Evolutionary conservation across 192 early-diverging fungal species (phyloP), one percentile per base, ranked within the genome.

Genomic region (Haplosporangium gracile): DNA sequence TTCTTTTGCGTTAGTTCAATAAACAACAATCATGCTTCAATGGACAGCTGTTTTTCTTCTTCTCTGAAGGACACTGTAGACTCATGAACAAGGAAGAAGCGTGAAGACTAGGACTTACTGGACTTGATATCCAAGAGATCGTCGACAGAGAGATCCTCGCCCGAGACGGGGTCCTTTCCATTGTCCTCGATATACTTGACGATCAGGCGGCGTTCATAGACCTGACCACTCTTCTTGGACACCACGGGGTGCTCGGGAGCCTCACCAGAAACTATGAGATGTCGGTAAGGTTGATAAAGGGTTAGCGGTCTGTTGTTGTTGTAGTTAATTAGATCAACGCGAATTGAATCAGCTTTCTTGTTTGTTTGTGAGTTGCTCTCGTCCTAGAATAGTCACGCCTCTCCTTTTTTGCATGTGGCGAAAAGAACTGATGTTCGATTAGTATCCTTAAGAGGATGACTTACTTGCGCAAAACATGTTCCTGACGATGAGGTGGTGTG

Each of bases 171-270:
- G 87, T 97, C 96, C 71, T 91, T 92, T 49, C 95, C 95, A 85
- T 94, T 90, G 72, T 98, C 96, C 39, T 90, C 92, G 51, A 99
- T 91, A 80, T 98, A 94, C 86, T 98, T 99, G 75, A 93, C 79
- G 79, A 98, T 95, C 72, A 99, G 89, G 76, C 95, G 89, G 79
- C 93, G 94, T 81, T 99, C 98, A 89, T 94, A 99, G 43, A 99
- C 78, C 68, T 95, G 91, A 26, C 98, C 98, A 26, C 93, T 93
- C 86, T 95, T 95, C 70, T 91, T 87, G 7, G 96, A 98, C 69
- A 98, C 90, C 38, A 99, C 98, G 7, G 98, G 98, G 77, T 96
- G 93, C 74, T 91, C 90, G 55, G 96, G 96, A 43, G 93, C 90
- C 89, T 98, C 97, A 36, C 98, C 98, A 47, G 97, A 98, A 85